phyloP scores from a whole-genome alignment of 208 protist genomes.

The Angomonas deanei region DNA sequence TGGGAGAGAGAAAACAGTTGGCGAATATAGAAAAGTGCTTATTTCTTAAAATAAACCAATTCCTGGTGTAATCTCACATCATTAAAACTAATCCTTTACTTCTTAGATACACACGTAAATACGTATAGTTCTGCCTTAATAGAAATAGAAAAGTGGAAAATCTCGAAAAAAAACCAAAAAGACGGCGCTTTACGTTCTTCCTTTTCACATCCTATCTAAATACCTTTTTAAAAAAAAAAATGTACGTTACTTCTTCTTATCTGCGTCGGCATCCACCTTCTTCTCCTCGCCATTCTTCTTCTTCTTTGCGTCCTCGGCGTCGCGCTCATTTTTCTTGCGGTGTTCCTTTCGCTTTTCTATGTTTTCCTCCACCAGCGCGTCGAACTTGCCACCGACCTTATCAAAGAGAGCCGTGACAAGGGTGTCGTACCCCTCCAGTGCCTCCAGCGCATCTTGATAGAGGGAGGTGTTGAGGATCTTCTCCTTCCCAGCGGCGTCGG shows the following conservation, averaged over 20 bases:
- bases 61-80: no score
- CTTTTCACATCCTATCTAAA: not conserved
- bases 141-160: not conserved
- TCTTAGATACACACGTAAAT: not conserved
- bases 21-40: constrained; percentile 7
- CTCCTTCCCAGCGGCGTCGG: constrained; percentile 16
- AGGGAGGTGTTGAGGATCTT: constrained; percentile 36
- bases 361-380: constrained; percentile 76
- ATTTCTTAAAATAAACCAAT: no score
- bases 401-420: constrained; percentile 88
- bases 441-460: constrained; percentile 62
- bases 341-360: constrained; percentile 41
- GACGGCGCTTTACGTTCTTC: not conserved
- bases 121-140: not conserved
- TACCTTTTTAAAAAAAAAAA: constrained; percentile 4
- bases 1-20: not conserved
- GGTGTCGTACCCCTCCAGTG: constrained; percentile 67
- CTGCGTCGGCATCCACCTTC: constrained; percentile 3
- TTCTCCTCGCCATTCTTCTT: constrained; percentile 8
- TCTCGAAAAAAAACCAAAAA: not conserved
- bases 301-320: not conserved
- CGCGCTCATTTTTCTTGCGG: constrained; percentile 8
- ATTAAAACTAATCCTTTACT: not conserved
- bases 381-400: constrained; percentile 83
- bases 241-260: constrained; percentile 4